phyloP scores from a whole-genome alignment of 139 green algal species.

The Tetraselmis striata region DNA sequence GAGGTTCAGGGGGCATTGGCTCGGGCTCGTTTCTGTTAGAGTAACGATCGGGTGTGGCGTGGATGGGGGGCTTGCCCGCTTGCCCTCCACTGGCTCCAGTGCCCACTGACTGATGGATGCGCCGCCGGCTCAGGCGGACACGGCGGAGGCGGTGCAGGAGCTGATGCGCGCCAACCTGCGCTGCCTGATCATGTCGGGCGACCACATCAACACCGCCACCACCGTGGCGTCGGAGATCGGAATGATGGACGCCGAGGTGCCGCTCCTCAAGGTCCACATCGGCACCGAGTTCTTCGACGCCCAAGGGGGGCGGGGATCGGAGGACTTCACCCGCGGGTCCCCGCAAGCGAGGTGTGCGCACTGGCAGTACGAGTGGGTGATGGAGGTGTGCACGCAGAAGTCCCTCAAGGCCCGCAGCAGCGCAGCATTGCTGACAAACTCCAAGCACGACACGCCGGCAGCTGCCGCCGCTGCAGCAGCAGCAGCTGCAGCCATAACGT shows the following conservation, averaged over 20 bases:
- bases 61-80: not conserved
- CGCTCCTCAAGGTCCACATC: not conserved
- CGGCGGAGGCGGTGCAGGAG: not conserved
- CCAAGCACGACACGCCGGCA: too few species aligned
- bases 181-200: not conserved
- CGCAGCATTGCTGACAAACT: too few species aligned
- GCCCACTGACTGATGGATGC: not conserved
- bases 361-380: not conserved
- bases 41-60: too few species aligned
- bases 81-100: not conserved
- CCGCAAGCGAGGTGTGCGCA: not conserved
- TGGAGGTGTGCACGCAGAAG: not conserved
- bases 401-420: too few species aligned
- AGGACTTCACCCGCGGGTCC: not conserved
- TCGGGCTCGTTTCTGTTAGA: too few species aligned
- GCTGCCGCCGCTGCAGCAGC: too few species aligned
- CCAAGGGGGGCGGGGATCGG: too few species aligned
- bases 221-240: not conserved
- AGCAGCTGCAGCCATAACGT: too few species aligned
- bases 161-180: not conserved
- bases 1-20: too few species aligned
- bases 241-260: not conserved
- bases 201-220: not conserved
- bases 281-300: not conserved
- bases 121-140: not conserved